Percentiles rank a stretch among this genome's conserved stretches.
phyloP scores from a whole-genome alignment of 306 rosid species.

The Acacia acuminata region DNA sequence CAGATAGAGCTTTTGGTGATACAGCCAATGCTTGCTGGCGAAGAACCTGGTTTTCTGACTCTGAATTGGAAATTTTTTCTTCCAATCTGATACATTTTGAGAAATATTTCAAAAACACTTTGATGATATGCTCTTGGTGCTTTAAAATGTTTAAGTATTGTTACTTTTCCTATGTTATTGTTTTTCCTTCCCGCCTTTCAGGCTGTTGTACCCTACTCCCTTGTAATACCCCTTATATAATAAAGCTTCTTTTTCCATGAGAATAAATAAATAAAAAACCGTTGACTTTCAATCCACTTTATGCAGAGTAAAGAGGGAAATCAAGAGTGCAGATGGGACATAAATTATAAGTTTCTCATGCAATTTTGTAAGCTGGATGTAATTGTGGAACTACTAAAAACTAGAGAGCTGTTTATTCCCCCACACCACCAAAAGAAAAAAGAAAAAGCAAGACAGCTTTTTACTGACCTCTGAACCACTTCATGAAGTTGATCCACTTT shows the following conservation, averaged over 20 bases:
- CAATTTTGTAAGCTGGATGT: neutral
- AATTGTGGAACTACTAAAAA: constrained; percentile 4
- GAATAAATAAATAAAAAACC: neutral
- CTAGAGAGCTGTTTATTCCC: neutral
- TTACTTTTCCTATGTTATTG: neutral
- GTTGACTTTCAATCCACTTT: neutral
- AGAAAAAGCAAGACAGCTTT: neutral
- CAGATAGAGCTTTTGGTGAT: constrained; percentile 82
- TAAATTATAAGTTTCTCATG: neutral
- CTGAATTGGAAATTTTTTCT: constrained; percentile 93
- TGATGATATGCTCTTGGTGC: neutral
- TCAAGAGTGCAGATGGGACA: constrained; percentile 18
- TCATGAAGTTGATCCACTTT: constrained; percentile 93
- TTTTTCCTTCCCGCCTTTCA: neutral
- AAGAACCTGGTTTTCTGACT: constrained; percentile 98
- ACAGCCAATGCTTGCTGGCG: constrained; percentile 98
- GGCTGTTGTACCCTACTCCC: neutral
- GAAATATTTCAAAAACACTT: constrained; percentile 21
- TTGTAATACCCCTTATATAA: neutral
- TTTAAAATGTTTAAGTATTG: neutral
- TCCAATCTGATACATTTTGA: constrained; percentile 66
- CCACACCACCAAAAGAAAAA: neutral
- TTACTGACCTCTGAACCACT: constrained; percentile 88
- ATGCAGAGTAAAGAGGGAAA: neutral
- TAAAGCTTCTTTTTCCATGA: neutral